Percentiles rank a stretch among this genome's conserved stretches.
These are phyloP conservation scores for Leccinum truebloodii DNA, from an alignment of 768 basidiomycete species.

Conservation along the genomic window DNA sequence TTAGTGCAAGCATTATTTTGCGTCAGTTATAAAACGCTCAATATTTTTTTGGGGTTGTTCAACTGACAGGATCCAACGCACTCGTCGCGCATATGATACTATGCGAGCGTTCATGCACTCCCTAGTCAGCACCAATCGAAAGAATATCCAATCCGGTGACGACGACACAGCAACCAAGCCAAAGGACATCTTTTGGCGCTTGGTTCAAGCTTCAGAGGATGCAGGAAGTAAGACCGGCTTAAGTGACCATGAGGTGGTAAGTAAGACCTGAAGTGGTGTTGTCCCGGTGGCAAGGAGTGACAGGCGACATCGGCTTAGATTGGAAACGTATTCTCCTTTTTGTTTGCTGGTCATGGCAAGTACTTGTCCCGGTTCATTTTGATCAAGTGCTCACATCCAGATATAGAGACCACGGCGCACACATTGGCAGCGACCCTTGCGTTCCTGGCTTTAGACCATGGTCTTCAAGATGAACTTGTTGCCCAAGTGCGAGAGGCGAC, in stretches of 20 bases:
- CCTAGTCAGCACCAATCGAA: slow-evolving; percentile 10
- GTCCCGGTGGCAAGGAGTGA: background rate
- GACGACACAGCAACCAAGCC: slow-evolving; percentile 4
- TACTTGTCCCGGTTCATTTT: background rate
- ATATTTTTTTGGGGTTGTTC: background rate
- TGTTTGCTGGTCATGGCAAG: slow-evolving; percentile 61
- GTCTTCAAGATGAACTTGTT: slow-evolving; percentile 35
- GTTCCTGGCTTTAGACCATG: slow-evolving; percentile 30
- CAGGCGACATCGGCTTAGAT: slow-evolving; percentile 36
- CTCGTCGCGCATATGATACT: slow-evolving; percentile 23
- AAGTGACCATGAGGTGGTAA: slow-evolving; percentile 22
- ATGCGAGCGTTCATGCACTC: slow-evolving; percentile 24
- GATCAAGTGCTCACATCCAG: background rate
- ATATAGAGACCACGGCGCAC: slow-evolving; percentile 36
- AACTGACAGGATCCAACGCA: slow-evolving; percentile 22
- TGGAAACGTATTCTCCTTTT: slow-evolving; percentile 51
- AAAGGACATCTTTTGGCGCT: slow-evolving; percentile 24
- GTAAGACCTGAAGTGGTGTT: background rate
- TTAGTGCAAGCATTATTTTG: background rate
- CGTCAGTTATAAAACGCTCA: too few relatives aligned
- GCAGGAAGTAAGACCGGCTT: slow-evolving; percentile 18
- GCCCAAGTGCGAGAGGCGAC: slow-evolving; percentile 31
- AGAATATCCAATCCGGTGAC: slow-evolving; percentile 11
- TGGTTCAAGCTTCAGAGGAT: slow-evolving; percentile 23
- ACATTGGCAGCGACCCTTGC: slow-evolving; percentile 36